These are phyloP conservation scores for Arthonia radiata DNA, from an alignment of 495 filamentous ascomycete species.

Conservation along the genomic window DNA sequence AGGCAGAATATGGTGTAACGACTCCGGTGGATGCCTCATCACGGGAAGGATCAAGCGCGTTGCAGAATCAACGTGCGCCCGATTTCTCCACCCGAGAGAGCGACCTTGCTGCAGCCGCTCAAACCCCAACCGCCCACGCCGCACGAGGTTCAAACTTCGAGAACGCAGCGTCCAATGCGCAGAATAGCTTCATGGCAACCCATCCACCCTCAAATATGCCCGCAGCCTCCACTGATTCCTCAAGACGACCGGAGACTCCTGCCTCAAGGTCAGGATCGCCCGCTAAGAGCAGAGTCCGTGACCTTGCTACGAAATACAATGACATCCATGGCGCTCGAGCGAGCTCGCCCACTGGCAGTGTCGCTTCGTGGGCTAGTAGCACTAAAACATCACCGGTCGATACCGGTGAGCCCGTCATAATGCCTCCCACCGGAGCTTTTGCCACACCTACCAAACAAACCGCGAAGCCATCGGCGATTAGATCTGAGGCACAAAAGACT, in stretches of 20 bases:
- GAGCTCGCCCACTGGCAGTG: slow-evolving; percentile 11
- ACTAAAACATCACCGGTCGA: not conserved
- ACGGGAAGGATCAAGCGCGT: slow-evolving; percentile 4
- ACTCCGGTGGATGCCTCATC: slow-evolving; percentile 14
- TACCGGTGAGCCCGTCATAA: not conserved
- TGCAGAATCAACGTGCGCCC: no score
- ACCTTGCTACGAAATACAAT: slow-evolving; percentile 23
- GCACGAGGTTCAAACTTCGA: no score
- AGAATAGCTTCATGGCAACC: no score
- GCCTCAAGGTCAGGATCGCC: slow-evolving; percentile 19
- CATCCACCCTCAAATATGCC: no score
- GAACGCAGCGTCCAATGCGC: no score
- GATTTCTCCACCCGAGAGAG: slow-evolving; percentile 7
- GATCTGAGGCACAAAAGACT: slow-evolving; percentile 4
- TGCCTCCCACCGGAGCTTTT: slow-evolving; percentile 1
- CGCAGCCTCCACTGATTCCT: no score
- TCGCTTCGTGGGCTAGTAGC: slow-evolving; percentile 9
- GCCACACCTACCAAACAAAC: not conserved
- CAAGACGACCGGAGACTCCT: no score
- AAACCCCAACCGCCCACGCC: no score
- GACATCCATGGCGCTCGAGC: slow-evolving; percentile 11
- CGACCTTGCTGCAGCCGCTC: no score
- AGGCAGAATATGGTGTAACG: slow-evolving; percentile 20
- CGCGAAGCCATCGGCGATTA: slow-evolving; percentile 1
- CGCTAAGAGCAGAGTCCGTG: slow-evolving; percentile 18